Conservation (phyloP, 2,329 filamentous ascomycete genomes). For the Ophiostoma ips region DNA sequence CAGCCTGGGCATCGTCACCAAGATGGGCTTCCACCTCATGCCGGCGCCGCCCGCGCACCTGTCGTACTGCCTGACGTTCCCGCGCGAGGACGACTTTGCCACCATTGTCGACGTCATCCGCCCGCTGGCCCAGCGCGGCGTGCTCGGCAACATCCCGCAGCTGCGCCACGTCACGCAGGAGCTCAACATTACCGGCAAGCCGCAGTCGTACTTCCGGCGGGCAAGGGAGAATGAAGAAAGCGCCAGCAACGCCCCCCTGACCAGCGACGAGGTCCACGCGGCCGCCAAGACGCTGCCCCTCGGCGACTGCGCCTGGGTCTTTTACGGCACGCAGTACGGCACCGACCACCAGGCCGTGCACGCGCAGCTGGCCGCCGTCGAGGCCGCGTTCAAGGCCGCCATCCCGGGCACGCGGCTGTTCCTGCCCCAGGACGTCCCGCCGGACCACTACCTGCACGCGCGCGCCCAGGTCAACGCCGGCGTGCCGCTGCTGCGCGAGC, state of each 20-base stretch:
- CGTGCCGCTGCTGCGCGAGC: constrained; percentile 24
- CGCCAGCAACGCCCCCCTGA: constrained; percentile 15
- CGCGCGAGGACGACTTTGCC: constrained; percentile 22
- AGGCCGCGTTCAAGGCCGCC: constrained; percentile 24
- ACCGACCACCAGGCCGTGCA: constrained; percentile 16
- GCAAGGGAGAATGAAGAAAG: no score
- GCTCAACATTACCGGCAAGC: constrained; percentile 25
- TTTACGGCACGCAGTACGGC: constrained; percentile 33
- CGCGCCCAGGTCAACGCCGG: constrained; percentile 22
- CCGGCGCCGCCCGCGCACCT: constrained; percentile 23
- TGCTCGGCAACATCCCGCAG: constrained; percentile 32
- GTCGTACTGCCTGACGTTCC: constrained; percentile 27
- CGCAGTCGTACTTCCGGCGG: constrained; percentile 19
- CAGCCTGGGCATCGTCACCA: constrained; percentile 38
- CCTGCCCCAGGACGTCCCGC: constrained; percentile 25
- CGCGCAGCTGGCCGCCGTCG: constrained; percentile 26
- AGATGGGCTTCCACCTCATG: constrained; percentile 35
- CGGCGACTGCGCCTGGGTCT: constrained; percentile 32
- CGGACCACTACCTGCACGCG: constrained; percentile 25
- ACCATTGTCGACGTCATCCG: constrained; percentile 25
- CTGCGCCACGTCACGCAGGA: constrained; percentile 26
- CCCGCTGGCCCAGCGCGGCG: constrained; percentile 17
- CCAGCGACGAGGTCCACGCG: constrained; percentile 18
- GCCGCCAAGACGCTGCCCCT: constrained; percentile 25
- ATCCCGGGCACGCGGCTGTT: constrained; percentile 29